Evolutionary conservation across 2,329 filamentous ascomycete genomes (phyloP).

Genomic region (Hortaea werneckii): DNA sequence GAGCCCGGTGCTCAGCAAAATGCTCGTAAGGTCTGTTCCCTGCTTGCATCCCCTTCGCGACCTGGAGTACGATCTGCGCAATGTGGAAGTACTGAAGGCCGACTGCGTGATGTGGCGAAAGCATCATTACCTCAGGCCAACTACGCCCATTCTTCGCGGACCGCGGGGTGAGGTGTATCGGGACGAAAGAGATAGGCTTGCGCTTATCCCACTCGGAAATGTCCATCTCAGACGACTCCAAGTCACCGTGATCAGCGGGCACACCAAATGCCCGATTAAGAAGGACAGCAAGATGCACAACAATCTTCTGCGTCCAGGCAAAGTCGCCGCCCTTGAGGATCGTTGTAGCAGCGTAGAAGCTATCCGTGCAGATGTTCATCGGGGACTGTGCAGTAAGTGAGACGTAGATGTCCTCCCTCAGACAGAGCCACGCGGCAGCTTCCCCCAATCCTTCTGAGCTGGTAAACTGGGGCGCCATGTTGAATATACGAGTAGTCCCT

Average conservation of each 20-base stretch:
- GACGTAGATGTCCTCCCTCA: conserved; percentile 33
- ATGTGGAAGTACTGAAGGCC: conserved; percentile 13
- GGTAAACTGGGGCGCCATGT: conserved; percentile 29
- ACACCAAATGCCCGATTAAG: conserved; percentile 4
- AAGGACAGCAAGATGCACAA: conserved; percentile 7
- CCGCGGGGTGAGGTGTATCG: background rate
- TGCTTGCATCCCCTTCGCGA: background rate
- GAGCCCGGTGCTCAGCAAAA: conserved; percentile 2
- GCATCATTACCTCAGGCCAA: conserved; percentile 10
- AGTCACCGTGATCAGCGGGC: background rate
- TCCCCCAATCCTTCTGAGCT: conserved; percentile 31
- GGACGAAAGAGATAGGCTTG: background rate
- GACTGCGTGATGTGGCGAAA: conserved; percentile 8
- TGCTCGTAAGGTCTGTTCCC: conserved; percentile 5
- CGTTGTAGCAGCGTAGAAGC: conserved; percentile 5
- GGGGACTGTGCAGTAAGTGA: conserved; percentile 27
- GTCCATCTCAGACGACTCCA: background rate
- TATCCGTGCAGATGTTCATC: conserved; percentile 22
- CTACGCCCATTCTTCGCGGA: background rate
- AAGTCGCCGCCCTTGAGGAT: conserved; percentile 7
- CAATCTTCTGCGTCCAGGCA: conserved; percentile 10
- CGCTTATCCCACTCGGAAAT: background rate
- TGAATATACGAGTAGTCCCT: conserved; percentile 30
- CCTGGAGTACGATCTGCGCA: conserved; percentile 7
- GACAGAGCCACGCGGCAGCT: conserved; percentile 31